These are phyloP conservation scores for Coelastrella sp. DNA, from an alignment of 139 green algal species.

Conservation along the genomic window DNA sequence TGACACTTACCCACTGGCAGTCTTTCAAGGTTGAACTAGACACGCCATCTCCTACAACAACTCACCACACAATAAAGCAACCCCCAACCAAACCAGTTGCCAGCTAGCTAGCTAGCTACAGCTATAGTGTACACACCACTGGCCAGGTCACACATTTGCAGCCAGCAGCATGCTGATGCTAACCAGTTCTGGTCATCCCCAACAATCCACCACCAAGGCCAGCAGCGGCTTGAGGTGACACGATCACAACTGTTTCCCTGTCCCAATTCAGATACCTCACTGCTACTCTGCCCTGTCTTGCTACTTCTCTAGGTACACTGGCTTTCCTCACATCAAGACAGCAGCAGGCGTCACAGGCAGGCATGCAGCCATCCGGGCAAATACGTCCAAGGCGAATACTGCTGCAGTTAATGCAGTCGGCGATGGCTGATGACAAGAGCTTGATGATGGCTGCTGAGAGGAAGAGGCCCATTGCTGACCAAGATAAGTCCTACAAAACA, in stretches of 20 bases:
- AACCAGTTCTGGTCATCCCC: no score
- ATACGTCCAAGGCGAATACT: constrained; percentile 5
- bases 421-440: background rate
- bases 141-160: no score
- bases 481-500: constrained; percentile 17
- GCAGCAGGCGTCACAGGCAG: constrained; percentile 40
- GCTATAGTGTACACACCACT: no score
- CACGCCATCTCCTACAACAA: no score
- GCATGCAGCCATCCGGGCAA: constrained; percentile 32
- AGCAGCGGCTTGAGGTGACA: no score
- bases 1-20: no score
- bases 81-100: no score
- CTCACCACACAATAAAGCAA: no score
- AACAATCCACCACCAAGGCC: no score
- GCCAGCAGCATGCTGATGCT: no score
- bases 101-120: no score
- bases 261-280: constrained; percentile 28
- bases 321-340: constrained; percentile 19
- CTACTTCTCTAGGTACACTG: constrained; percentile 23
- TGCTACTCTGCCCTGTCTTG: constrained; percentile 11
- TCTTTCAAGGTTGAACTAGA: no score
- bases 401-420: constrained; percentile 16
- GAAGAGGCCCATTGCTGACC: constrained; percentile 22
- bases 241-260: background rate
- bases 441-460: background rate